Evolutionary conservation across 768 basidiomycete genomes (phyloP).

Genomic region (Tylopilus subfusipes): DNA sequence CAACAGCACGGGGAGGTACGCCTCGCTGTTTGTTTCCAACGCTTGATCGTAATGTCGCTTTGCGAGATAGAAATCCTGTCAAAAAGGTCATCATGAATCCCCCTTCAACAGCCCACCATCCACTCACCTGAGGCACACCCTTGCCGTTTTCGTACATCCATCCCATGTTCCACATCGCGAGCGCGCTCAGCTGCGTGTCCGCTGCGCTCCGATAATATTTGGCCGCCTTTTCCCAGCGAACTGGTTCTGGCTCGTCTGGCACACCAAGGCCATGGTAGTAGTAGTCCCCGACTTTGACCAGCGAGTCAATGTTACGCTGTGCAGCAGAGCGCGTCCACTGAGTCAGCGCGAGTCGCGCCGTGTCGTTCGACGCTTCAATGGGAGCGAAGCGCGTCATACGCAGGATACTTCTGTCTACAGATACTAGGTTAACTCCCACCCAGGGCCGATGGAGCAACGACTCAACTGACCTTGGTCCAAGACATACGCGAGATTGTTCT

Average conservation of each 20-base stretch:
- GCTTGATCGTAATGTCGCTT: conserved; percentile 94
- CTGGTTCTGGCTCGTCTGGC: conserved; percentile 56
- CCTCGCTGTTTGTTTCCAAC: conserved; percentile 82
- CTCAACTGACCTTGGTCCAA: conserved; percentile 76
- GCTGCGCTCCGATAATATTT: conserved; percentile 93
- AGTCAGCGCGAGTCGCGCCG: conserved; percentile 78
- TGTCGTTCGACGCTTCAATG: conserved; percentile 73
- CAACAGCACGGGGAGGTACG: conserved; percentile 81
- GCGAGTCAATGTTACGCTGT: conserved; percentile 92
- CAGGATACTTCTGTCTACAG: conserved; percentile 64
- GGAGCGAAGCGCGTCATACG: conserved; percentile 67
- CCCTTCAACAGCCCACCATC: neutral
- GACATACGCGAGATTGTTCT: conserved; percentile 92
- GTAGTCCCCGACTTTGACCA: conserved; percentile 98
- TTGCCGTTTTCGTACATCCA: conserved; percentile 99
- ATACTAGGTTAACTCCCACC: conserved; percentile 22
- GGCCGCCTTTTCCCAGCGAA: conserved; percentile 84
- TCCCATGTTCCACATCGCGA: conserved; percentile 97
- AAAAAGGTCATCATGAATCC: neutral
- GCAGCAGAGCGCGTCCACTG: conserved; percentile 95
- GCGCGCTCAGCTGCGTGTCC: conserved; percentile 85
- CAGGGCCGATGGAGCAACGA: conserved; percentile 30
- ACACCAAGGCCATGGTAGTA: conserved; percentile 90
- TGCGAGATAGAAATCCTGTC: conserved; percentile 90
- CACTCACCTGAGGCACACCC: conserved; percentile 78